Base-by-base conservation (phyloP, 768 basidiomycete species). In the Sutorius australiensis region DNA sequence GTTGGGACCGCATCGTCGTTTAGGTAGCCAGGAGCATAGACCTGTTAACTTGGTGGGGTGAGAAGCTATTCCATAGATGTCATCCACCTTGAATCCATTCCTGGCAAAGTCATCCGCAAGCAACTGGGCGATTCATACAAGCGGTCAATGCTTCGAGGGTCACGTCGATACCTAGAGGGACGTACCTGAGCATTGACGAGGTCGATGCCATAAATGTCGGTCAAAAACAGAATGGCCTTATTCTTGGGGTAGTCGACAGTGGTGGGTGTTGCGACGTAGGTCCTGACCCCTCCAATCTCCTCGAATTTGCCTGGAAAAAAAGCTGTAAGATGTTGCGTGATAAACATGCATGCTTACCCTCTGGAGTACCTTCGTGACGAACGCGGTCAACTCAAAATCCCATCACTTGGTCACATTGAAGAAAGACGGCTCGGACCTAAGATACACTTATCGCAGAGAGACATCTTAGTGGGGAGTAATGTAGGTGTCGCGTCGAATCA, bases 391-490 rank as follows among this genome's bases (percentile, higher is more conserved):
- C 50, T 52, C 10, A 11, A 11, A 14, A 19, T 37, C 30, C 14
- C 16, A 24, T 50, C 21, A 24, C 7, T 6, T 14, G 34, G 5
- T 17, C n/a, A n/a, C 6, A n/a, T n/a, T 39, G 10, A 24, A 33
- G 3, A 9, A 34, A 40, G 16, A 6, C 24, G 27, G 24, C 3
- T n/a, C 68, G 16, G 37, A 80, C 84, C 82, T 64, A 73, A 73
- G 50, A 83, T 54, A 52, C 84, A 86, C 59, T 85, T 65, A 53
- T 74, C 69, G 68, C 82, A 82, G 53, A 81, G 70, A 65, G 76
- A 77, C 81, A 82, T 81, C 44, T 6, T 45, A 56, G 28, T 53
- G 33, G 28, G 12, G 33, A 16, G 11, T 32, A 17, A 13, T 21
- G 13, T 30, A 24, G 24, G 30, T 11, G 43, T 16, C 16, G 33